Evolutionary conservation across 2,329 filamentous ascomycete species (phyloP), one percentile per base, ranked within the genome.

Genomic region (Calonectria pseudoreteaudii): DNA sequence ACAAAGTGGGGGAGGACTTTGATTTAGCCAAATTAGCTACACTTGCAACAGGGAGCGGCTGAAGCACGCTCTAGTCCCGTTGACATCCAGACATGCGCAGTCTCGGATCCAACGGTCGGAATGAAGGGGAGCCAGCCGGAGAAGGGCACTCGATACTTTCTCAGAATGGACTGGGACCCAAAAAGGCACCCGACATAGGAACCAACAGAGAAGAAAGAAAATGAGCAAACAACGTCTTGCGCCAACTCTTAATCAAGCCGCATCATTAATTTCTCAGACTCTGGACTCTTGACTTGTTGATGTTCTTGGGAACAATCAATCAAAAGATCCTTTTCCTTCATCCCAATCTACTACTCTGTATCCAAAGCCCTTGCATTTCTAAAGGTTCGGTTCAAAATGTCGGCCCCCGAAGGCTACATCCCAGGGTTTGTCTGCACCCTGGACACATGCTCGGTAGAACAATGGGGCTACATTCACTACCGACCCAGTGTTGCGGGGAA

Each of bases 391-490:
- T 44, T 26, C 64, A 66, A 64, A 62, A 75, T 75, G 74, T 66
- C 71, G 28, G 74, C 67, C 36, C 71, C 74, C 28, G 74, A 75
- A 31, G 74, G 71, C 65, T 75, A 75, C 52, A 66, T 73, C 68
- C 58, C 68, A 66, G 74, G 74, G 3, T 75, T 75, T 20, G 56
- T 53, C 14, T 77, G 76, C 31, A 77, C 76, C 28, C 64, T 77
- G 31, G 76, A 74, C 67, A 77, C 74, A 30, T 77, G 76, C 60
- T 66, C 70, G 38, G 76, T 77, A 6, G 50, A 77, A 28, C 23
- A 71, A 52, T 77, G 70, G 66, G 76, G 76, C 44, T 76, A 69
- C 53, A 64, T 76, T n/a, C 74, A 68, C 41, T 77, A 77, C 34
- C 66, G 71, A 18, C 76, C 76, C 2, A 76, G 53, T 13, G 47